Percentiles rank a stretch among this genome's conserved stretches.
These are phyloP conservation scores for Botrytis porri DNA, from an alignment of 2,329 filamentous ascomycete genomes.

Conservation along the genomic window DNA sequence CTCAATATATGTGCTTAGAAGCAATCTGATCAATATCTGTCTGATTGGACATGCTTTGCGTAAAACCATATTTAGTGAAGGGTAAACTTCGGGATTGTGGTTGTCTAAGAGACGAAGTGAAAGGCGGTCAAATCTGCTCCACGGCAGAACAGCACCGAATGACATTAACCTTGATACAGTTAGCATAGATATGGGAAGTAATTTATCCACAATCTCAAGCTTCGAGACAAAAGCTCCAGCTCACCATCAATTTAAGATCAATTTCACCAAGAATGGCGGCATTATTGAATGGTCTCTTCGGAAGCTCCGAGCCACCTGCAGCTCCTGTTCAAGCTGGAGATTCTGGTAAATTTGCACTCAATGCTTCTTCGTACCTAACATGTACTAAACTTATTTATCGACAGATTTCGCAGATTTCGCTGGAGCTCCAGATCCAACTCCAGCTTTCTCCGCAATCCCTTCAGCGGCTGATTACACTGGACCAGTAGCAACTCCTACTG, in stretches of 20 bases:
- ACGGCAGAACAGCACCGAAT: not conserved
- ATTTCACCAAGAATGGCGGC: constrained; percentile 34
- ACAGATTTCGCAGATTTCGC: constrained; percentile 94
- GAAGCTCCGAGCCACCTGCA: constrained; percentile 60
- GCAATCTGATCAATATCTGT: not conserved
- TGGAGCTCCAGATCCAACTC: constrained; percentile 66
- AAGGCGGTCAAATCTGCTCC: not conserved
- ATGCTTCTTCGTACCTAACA: not conserved
- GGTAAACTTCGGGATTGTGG: constrained; percentile 1
- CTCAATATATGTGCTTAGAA: not conserved
- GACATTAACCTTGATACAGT: not conserved
- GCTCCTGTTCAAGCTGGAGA: constrained; percentile 53
- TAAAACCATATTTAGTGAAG: not conserved
- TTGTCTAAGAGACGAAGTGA: not conserved
- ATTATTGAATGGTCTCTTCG: constrained; percentile 58
- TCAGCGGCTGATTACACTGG: constrained; percentile 48
- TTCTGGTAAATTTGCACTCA: constrained; percentile 51
- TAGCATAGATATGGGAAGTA: not conserved
- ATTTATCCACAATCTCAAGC: constrained; percentile 11
- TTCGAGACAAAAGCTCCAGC: constrained; percentile 22
- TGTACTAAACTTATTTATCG: constrained; percentile 23
- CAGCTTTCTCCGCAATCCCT: constrained; percentile 45
- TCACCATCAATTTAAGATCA: constrained; percentile 17
- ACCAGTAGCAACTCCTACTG: constrained; percentile 45
- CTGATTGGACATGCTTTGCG: not conserved